A percentile compares a stretch with the other conserved stretches of the same genome.
phyloP scores from a whole-genome alignment of 495 filamentous ascomycete species.

The Hypoxylon crocopeplum region DNA sequence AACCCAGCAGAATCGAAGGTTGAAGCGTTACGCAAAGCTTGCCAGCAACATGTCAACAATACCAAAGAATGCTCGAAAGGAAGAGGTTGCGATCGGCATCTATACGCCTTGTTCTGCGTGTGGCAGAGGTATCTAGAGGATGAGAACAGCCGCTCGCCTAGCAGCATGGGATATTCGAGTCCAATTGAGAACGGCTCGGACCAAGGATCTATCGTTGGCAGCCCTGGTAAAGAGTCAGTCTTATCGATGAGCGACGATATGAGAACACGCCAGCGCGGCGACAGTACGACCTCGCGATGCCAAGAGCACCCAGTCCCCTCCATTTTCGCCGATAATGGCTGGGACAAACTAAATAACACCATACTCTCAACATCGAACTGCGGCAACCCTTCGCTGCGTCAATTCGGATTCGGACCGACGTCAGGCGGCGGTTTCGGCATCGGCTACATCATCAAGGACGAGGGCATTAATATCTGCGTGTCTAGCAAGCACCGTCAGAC shows the following conservation, averaged over 20 bases:
- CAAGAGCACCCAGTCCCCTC: conserved; percentile 65
- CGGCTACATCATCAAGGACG: conserved; percentile 99
- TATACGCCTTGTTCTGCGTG: conserved; percentile 93
- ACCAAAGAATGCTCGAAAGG: conserved; percentile 92
- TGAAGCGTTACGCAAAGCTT: conserved; percentile 81
- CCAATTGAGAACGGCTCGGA: conserved; percentile 59
- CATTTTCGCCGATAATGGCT: conserved; percentile 87
- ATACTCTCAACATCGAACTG: conserved; percentile 98
- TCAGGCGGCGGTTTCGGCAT: conserved; percentile 96
- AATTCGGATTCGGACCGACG: conserved; percentile 96
- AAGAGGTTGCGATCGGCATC: conserved; percentile 89
- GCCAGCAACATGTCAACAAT: conserved; percentile 76
- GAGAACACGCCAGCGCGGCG: conserved; percentile 44
- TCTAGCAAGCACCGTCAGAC: conserved; percentile 93
- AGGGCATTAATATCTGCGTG: conserved; percentile 88
- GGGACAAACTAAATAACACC: conserved; percentile 94
- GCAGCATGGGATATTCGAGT: conserved; percentile 64
- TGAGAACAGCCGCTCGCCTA: conserved; percentile 62
- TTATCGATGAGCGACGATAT: conserved; percentile 43
- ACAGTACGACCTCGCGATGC: conserved; percentile 47
- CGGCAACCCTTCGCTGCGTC: conserved; percentile 93
- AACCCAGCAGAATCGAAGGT: conserved; percentile 82
- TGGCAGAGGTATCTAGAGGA: conserved; percentile 91
- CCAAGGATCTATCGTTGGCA: conserved; percentile 58
- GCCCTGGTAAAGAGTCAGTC: conserved; percentile 60